Base-by-base conservation (phyloP, 441 rosid genomes). In the Jatropha podagrica region DNA sequence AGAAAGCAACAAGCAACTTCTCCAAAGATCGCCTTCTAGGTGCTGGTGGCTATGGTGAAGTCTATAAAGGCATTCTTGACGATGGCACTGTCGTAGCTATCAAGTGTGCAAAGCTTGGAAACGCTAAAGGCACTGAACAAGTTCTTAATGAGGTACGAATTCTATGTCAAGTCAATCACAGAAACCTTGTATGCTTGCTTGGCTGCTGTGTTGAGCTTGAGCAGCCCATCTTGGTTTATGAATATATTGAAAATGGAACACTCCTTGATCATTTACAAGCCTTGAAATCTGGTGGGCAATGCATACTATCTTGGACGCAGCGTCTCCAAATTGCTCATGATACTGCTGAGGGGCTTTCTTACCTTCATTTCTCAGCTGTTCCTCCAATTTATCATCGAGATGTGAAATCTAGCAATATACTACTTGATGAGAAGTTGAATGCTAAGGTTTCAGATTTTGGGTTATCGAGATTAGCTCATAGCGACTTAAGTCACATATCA, bases 161-260 rank as follows among this genome's bases (percentile, higher is more conserved):
- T 75, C 85, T 88, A 6, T 86, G 92, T 77, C 92, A 90, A 54
- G 89, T 88, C 42, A 90, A 86, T 49, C 94, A 90, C 38, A 73
- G 81, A 10, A 85, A 76, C 78, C 88, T 90, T 8, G 92, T 90
- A 0, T 27, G 78, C 2, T 71, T 90, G 20, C 82, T 88, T 0
- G 92, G 94, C n/a, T 90, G 94, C 44, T 90, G 89, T 9, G 87
- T 90, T 7, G 92, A 90, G 81, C 80, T 90, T 7, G 84, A 83
- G 71, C 89, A 86, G 54, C 92, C 90, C 1, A 72, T 88, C 38
- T 23, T 89, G 68, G 88, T 89, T 27, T 89, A 89, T 23, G 90
- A 88, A 65, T 88, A 76, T 78, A 76, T 90, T 1, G 55, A 41
- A n/a, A 86, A 84, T 17, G 94, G 92, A 10, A 83, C 77, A 12